Percentiles rank a stretch among this genome's conserved stretches.
phyloP scores from a whole-genome alignment of 192 early-diverging fungal species.

The Podila clonocystis region DNA sequence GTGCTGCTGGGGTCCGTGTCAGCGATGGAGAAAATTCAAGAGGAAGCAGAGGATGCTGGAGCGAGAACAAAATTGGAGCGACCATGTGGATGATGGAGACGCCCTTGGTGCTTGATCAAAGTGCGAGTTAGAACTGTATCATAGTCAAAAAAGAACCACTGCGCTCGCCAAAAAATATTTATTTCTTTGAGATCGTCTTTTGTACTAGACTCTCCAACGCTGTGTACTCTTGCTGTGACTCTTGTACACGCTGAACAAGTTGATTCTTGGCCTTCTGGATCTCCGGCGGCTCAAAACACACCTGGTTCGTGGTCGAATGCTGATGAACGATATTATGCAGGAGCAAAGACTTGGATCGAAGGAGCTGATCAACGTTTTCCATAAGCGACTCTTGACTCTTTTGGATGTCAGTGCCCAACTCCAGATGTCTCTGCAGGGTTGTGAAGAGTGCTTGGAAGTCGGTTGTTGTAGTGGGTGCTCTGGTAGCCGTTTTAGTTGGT shows the following conservation, averaged over 20 bases:
- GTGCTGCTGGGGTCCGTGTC: constrained; percentile 28
- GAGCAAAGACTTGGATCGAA: background rate
- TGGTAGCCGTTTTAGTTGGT: background rate
- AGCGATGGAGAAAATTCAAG: constrained; percentile 21
- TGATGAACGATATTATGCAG: constrained; percentile 10
- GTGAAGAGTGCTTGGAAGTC: background rate
- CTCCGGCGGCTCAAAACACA: constrained; percentile 18
- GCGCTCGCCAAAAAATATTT: too few species aligned
- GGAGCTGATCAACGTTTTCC: constrained; percentile 5
- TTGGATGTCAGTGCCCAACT: background rate
- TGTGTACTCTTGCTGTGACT: constrained; percentile 13
- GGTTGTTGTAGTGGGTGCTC: background rate
- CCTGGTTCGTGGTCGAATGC: constrained; percentile 23
- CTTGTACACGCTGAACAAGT: background rate
- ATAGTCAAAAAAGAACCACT: too few species aligned
- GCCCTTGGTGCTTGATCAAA: background rate
- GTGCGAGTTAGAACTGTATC: too few species aligned
- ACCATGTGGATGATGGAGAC: background rate
- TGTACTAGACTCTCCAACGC: constrained; percentile 12
- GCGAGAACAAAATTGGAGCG: background rate
- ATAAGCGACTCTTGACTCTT: constrained; percentile 6
- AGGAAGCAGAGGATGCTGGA: constrained; percentile 9
- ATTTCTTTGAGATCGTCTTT: background rate
- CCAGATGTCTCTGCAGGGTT: background rate
- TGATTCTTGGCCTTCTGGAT: constrained; percentile 6